These are phyloP conservation scores for Naganishia antarctica DNA, from an alignment of 768 basidiomycete genomes.

Conservation along the genomic window DNA sequence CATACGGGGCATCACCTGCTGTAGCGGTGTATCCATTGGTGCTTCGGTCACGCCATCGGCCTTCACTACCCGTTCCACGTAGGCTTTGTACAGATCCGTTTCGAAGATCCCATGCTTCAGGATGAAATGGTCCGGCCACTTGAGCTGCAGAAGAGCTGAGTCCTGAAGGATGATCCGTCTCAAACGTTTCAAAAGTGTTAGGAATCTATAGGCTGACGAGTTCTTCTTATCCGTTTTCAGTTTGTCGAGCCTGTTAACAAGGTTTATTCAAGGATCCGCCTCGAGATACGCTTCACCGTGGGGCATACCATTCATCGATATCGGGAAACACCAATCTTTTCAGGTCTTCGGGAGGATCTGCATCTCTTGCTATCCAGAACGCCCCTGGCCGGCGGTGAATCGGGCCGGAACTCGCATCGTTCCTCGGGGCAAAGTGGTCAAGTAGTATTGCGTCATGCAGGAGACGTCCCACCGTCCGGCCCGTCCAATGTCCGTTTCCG, in stretches of 20 bases:
- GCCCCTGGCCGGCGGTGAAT: neutral
- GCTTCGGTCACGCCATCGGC: neutral
- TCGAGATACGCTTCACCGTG: no score
- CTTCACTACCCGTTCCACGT: neutral
- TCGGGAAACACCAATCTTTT: neutral
- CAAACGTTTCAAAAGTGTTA: neutral
- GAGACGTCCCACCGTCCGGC: constrained; percentile 1
- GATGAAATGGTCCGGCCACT: neutral
- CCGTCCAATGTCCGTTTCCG: neutral
- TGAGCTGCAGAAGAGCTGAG: constrained; percentile 3
- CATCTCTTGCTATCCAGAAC: neutral
- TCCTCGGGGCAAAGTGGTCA: neutral
- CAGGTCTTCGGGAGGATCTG: neutral
- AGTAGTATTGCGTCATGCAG: neutral
- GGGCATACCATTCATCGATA: neutral
- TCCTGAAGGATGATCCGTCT: neutral
- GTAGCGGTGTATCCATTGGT: neutral
- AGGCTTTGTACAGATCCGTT: neutral
- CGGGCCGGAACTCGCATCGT: neutral
- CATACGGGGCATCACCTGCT: neutral
- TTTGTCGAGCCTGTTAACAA: neutral
- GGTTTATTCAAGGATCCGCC: neutral
- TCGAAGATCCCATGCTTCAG: neutral
- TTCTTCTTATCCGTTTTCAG: neutral
- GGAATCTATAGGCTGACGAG: constrained; percentile 1